Base-by-base conservation (phyloP, 345 rosid genomes). In the Crucihimalaya himalaica region DNA sequence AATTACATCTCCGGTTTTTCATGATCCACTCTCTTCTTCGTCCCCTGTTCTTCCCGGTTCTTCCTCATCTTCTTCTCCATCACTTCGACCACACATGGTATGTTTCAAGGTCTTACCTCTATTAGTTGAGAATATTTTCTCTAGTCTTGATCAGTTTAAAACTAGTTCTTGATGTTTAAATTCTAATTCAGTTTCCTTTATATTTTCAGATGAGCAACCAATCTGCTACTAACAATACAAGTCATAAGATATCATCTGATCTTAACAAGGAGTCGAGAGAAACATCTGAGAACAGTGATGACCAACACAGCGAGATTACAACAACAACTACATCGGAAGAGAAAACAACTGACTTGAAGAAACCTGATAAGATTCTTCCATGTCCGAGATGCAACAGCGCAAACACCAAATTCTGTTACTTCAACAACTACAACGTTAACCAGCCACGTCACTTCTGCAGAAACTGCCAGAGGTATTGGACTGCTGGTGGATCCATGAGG, bases 401-500 rank as follows among this genome's bases (percentile, higher is more conserved):
- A 75, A 90, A 91, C 54, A 92, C 96, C 56, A 89, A 89, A 70
- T 92, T 92, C 80, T 92, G 97, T 70, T 92, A 92, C 83, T 92
- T 80, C 74, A 92, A 92, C 78, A 92, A 89, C 69, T 89, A 89
- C 83, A 88, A 87, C 61, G 83, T 86, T 66, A 92, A 84, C 59
- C 97, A 92, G 82, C 97, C 97, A 4, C 86, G 97, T 34, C 87
- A 92, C 78, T 89, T 88, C 77, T 92, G 97, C 79, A 88, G 86
- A 66, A 87, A 85, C 42, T 89, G 97, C 58, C 96, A 92, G 66
- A 82, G 97, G 69, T 92, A 92, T 75, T 88, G 97, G 97, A 92
- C 96, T 18, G 89, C 92, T 0, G 97, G 97, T 53, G 97, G 97
- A 50, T 79, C 90, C 29, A 86, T 88, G 94, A 86, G 96, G 72